phyloP scores from a whole-genome alignment of 768 basidiomycete species.

The Auricularia cornea region DNA sequence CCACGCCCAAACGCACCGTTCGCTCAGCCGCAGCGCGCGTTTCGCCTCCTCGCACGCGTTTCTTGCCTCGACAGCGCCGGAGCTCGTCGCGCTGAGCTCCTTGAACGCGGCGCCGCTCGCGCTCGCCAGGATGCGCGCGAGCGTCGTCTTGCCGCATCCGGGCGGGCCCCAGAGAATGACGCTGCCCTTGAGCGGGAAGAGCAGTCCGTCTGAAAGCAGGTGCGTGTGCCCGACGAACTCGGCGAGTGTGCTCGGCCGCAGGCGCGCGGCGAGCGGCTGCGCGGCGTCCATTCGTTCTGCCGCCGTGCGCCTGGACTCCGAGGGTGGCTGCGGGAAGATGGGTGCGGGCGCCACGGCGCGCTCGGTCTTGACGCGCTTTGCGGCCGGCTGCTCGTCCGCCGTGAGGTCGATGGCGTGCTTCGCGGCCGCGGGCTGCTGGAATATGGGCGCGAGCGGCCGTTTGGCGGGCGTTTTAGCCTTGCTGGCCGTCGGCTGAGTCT shows the following conservation, averaged over 20 bases:
- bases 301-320: slow-evolving; percentile 8
- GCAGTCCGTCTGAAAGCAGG: slow-evolving; percentile 47
- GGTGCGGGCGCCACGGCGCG: too few species aligned
- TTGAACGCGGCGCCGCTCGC: slow-evolving; percentile 55
- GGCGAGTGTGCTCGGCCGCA: slow-evolving; percentile 54
- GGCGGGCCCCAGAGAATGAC: slow-evolving; percentile 56
- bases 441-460: slow-evolving; percentile 36
- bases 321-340: too few species aligned
- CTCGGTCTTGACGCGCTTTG: slow-evolving; percentile 8
- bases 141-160: slow-evolving; percentile 60
- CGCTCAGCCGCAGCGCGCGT: slow-evolving; percentile 51
- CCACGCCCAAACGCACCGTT: slow-evolving; percentile 36
- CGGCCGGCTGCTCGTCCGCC: slow-evolving; percentile 1
- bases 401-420: slow-evolving; percentile 11
- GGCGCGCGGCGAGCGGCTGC: slow-evolving; percentile 60
- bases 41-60: slow-evolving; percentile 72
- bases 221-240: slow-evolving; percentile 70
- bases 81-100: slow-evolving; percentile 68
- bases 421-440: slow-evolving; percentile 17
- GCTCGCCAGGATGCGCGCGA: slow-evolving; percentile 62
- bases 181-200: slow-evolving; percentile 46
- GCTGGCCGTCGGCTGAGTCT: slow-evolving; percentile 8
- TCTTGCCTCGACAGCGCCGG: slow-evolving; percentile 61
- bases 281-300: slow-evolving; percentile 23
- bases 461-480: slow-evolving; percentile 12